phyloP scores from a whole-genome alignment of 2,329 filamentous ascomycete genomes.

The Pyrenophora teres region DNA sequence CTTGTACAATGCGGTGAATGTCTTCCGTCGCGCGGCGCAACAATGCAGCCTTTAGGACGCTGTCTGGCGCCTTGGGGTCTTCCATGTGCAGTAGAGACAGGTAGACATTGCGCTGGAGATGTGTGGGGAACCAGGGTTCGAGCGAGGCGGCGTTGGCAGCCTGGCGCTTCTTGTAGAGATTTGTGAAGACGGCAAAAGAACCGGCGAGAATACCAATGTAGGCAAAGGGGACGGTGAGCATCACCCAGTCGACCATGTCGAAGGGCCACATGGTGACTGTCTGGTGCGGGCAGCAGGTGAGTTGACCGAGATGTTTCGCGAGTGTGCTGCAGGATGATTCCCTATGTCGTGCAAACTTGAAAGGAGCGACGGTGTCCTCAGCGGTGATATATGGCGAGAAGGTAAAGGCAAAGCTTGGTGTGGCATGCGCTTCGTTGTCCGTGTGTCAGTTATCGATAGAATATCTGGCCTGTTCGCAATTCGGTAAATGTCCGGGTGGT shows the following conservation, averaged over 20 bases:
- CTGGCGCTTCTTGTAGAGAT: slow-evolving; percentile 91
- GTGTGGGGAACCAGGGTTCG: slow-evolving; percentile 90
- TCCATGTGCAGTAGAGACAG: slow-evolving; percentile 85
- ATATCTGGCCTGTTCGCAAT: slow-evolving; percentile 34
- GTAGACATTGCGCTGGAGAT: slow-evolving; percentile 93
- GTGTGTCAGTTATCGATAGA: slow-evolving; percentile 20
- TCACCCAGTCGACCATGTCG: slow-evolving; percentile 73
- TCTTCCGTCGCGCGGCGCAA: slow-evolving; percentile 89
- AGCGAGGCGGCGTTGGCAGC: slow-evolving; percentile 78
- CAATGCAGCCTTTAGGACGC: slow-evolving; percentile 83
- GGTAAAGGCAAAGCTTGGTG: slow-evolving; percentile 9
- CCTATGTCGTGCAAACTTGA: neutral
- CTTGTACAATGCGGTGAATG: slow-evolving; percentile 86
- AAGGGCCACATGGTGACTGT: slow-evolving; percentile 41
- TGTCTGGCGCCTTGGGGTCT: slow-evolving; percentile 75
- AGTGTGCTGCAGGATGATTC: neutral
- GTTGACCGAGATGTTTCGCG: neutral
- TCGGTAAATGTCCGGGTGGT: slow-evolving; percentile 16
- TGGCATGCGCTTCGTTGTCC: slow-evolving; percentile 2
- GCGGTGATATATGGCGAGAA: slow-evolving; percentile 2
- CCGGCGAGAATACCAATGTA: slow-evolving; percentile 88
- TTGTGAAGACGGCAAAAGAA: slow-evolving; percentile 89
- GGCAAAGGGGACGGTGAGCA: slow-evolving; percentile 82
- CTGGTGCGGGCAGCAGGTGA: slow-evolving; percentile 8
- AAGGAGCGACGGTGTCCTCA: slow-evolving; percentile 26